Conservation (phyloP, 208 protist genomes). For the Acanthamoeba royreba region DNA sequence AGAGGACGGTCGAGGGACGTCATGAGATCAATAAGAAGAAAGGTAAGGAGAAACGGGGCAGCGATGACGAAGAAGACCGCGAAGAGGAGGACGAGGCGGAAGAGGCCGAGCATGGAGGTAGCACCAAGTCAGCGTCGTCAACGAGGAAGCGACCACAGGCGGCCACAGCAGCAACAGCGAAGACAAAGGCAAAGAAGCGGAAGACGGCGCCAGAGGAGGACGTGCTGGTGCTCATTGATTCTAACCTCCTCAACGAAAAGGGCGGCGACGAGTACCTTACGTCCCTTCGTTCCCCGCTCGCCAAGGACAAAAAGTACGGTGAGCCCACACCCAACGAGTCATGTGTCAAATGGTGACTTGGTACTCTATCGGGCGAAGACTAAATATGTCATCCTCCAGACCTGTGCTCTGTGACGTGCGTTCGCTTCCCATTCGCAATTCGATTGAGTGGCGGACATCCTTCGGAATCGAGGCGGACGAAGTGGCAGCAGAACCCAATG, state of each 20-base stretch:
- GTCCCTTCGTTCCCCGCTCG: neutral
- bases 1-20: too few species aligned
- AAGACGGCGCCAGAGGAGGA: neutral
- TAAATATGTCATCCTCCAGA: neutral
- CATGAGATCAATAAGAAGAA: neutral
- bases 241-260: neutral
- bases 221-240: neutral
- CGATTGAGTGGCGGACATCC: neutral
- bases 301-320: neutral
- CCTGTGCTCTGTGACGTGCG: neutral
- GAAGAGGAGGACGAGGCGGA: neutral
- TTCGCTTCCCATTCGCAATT: neutral
- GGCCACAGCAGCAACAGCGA: neutral
- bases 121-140: neutral
- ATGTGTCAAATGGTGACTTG: neutral
- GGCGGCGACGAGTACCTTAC: neutral
- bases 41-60: neutral
- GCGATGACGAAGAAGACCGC: neutral
- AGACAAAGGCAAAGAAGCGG: neutral
- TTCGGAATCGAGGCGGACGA: neutral
- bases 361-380: neutral
- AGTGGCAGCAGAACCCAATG: neutral
- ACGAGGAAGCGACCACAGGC: neutral
- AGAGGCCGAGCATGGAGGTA: neutral
- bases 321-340: neutral